Base-by-base conservation (phyloP, 2,329 filamentous ascomycete genomes). In the Coniosporium tulheliwenetii region DNA sequence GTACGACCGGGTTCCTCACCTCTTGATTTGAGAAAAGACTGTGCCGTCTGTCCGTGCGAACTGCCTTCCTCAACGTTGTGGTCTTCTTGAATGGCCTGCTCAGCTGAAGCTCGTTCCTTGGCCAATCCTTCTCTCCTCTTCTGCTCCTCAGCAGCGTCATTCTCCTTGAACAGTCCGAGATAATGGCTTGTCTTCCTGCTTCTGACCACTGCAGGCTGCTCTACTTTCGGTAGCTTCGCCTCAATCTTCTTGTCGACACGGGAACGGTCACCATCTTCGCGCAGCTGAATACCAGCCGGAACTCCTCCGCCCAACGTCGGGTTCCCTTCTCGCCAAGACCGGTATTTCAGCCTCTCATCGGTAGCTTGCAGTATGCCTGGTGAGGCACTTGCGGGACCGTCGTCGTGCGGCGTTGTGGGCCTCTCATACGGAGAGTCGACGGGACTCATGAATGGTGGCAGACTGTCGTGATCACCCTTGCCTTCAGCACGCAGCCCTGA, bases 151-250 rank as follows among this genome's bases (percentile, higher is more conserved):
- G 66, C 66, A 5, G 62, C 64, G 41, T 74, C 73, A 43, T 75
- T 75, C 45, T 77, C 73, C 50, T 76, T 76, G 59, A 79, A 80
- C 5, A 80, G 59, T 10, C 76, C 73, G 40, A 80, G 59, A 49
- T 76, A 77, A 50, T 79, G 75, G 51, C 74, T 78, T 35, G 76
- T 73, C 56, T 80, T 80, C 42, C 76, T 67, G 53, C 74, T 79
- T 44, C 76, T 67, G 37, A 71, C 70, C 48, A 73, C 66, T 19
- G 66, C 61, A 26, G 62, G 57, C 16, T 59, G 59, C 49, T 79
- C 75, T 4, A 66, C 61, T 47, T 74, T 74, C 34, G 73, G 65
- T 43, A 79, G 53, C 29, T 73, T 77, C 13, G 75, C 76, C 54
- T 79, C 73, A 44, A 80, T 78, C 36, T 73, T 70, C 54, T 73